Evolutionary conservation across 1,139 yeast species (phyloP).

Genomic region (Saccharomyces hybrid): DNA sequence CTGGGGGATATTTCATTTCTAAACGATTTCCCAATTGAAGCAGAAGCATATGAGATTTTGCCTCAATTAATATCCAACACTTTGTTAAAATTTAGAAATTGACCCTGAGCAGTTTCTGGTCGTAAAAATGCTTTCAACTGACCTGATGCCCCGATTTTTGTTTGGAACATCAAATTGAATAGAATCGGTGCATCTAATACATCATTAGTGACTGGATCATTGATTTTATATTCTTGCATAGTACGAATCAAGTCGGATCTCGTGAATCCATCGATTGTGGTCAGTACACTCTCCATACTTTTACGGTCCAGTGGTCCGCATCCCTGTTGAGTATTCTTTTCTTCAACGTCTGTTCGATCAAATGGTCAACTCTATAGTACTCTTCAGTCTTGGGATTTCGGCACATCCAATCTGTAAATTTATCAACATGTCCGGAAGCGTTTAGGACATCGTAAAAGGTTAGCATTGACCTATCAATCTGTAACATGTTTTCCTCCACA

Average conservation of each 20-base stretch:
- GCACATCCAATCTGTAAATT: slow-evolving; percentile 99
- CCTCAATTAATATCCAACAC: slow-evolving; percentile 90
- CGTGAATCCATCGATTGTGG: slow-evolving; percentile 90
- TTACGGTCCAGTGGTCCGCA: slow-evolving; percentile 70
- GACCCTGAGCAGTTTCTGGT: slow-evolving; percentile 99
- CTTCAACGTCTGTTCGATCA: slow-evolving; percentile 95
- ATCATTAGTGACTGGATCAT: slow-evolving; percentile 87
- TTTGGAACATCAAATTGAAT: slow-evolving; percentile 97
- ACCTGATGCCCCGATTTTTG: slow-evolving; percentile 98
- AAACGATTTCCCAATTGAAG: slow-evolving; percentile 96
- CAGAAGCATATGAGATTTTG: slow-evolving; percentile 98
- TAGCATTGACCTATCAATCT: slow-evolving; percentile 95
- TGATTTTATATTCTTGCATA: slow-evolving; percentile 71
- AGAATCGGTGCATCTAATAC: slow-evolving; percentile 83
- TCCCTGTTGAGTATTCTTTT: slow-evolving; percentile 74
- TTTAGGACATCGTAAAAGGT: slow-evolving; percentile 98
- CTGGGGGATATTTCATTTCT: slow-evolving; percentile 98
- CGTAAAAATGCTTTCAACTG: slow-evolving; percentile 89
- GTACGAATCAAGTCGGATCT: slow-evolving; percentile 89
- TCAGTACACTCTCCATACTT: slow-evolving; percentile 87
- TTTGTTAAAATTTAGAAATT: slow-evolving; percentile 90
- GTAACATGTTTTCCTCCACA: slow-evolving; percentile 96
- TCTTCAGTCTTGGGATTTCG: slow-evolving; percentile 93
- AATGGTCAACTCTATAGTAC: slow-evolving; percentile 96
- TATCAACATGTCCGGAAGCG: slow-evolving; percentile 98